Evolutionary conservation across 1,139 yeast species (phyloP), one percentile per base, ranked within the genome.

Genomic region (Spathaspora sp.): DNA sequence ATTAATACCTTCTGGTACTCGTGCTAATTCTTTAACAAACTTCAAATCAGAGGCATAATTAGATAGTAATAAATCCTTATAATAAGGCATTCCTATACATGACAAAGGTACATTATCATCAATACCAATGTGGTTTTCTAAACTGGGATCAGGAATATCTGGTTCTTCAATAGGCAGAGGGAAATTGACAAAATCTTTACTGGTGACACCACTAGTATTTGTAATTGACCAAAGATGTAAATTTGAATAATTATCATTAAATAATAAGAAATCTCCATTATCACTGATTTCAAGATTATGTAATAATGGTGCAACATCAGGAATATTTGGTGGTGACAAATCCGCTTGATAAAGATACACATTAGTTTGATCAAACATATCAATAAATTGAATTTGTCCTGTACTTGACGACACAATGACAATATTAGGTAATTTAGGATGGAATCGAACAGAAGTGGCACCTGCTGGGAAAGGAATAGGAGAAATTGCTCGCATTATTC

Each of bases 401-500:
- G 80, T 65, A 16, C 76, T 76, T 0, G 97, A 86, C 0, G 89
- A 86, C 16, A 89, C 82, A 9, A 90, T 65, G 39, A 90, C 80
- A 43, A 88, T 82, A 38, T 89, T 87, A 10, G 97, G 87, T 48
- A 90, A 65, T 51, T 87, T 87, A 3, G 98, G 97, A 65, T 91
- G 98, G 52, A 91, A 76, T 43, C 86, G 77, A 1, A 87, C 95
- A 60, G 80, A 86, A 6, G 89, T 78, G 1, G 98, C 97, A 4
- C 98, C 98, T 0, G 90, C 86, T 0, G 96, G 89, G 61, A 90
- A 90, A 2, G 97, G 84, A 3, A 91, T 73, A 2, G 98, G 97
- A 0, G 96, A 75, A 46, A 86, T 65, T 2, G 93, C 78, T 48
- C 81, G 78, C 81, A 89, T 75, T 53, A 83, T 80, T 51, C 96